Percentiles rank a stretch among this genome's conserved stretches.
phyloP scores from a whole-genome alignment of 2,329 filamentous ascomycete genomes.

The Beauveria scarabaeidicola region DNA sequence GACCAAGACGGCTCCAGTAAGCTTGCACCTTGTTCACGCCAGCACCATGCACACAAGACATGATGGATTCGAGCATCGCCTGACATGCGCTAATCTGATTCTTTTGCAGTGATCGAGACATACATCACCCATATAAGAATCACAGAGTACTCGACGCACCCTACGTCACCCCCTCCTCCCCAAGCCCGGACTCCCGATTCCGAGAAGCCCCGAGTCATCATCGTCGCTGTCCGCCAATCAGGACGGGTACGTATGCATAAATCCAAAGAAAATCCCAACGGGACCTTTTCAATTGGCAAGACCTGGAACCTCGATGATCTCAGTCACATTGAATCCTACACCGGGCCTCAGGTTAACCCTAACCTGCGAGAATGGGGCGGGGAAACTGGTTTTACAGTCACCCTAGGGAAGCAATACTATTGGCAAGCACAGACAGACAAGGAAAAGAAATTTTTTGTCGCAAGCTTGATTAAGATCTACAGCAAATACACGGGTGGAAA shows the following conservation, averaged over 20 bases:
- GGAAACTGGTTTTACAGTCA: constrained; percentile 77
- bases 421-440: constrained; percentile 91
- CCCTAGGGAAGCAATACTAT: constrained; percentile 88
- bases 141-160: constrained; percentile 74
- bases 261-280: constrained; percentile 88
- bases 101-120: constrained; percentile 53
- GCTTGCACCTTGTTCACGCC: constrained; percentile 26
- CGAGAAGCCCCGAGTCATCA: constrained; percentile 85
- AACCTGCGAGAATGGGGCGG: constrained; percentile 68
- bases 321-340: constrained; percentile 73
- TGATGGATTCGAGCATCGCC: no score
- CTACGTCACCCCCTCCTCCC: constrained; percentile 76
- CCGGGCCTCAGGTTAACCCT: constrained; percentile 48
- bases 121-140: constrained; percentile 98
- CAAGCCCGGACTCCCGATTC: constrained; percentile 58
- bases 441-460: constrained; percentile 98
- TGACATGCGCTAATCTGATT: constrained; percentile 11
- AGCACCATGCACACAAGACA: neutral
- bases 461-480: constrained; percentile 91
- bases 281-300: constrained; percentile 94
- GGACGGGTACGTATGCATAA: constrained; percentile 94
- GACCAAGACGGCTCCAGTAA: constrained; percentile 79
- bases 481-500: constrained; percentile 90
- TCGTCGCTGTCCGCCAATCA: constrained; percentile 86
- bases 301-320: constrained; percentile 96